Conservation (phyloP, 2,329 filamentous ascomycete species). For the Lecanicillium sp. region DNA sequence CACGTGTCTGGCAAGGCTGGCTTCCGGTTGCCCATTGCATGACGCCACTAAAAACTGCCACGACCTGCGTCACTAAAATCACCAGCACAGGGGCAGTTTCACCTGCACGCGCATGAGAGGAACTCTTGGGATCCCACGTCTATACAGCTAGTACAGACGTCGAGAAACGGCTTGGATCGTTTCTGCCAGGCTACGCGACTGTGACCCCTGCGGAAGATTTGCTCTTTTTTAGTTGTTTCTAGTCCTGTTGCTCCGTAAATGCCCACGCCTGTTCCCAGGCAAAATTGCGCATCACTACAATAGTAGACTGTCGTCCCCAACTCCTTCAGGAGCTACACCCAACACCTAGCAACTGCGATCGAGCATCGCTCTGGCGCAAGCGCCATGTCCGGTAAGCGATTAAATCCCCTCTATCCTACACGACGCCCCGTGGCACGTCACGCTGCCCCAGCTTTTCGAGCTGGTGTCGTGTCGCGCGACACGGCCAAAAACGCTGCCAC, state of each 20-base stretch:
- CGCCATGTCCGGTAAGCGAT: slow-evolving; percentile 10
- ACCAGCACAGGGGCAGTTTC: slow-evolving; percentile 8
- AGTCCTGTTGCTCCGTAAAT: slow-evolving; percentile 8
- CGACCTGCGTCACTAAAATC: slow-evolving; percentile 25
- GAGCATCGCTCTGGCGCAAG: background rate
- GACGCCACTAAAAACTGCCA: background rate
- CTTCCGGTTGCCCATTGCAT: background rate
- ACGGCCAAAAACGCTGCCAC: slow-evolving; percentile 4
- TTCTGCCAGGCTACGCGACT: slow-evolving; percentile 2
- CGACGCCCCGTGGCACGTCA: background rate
- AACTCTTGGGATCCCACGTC: too few relatives aligned
- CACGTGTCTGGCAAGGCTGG: background rate
- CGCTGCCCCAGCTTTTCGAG: background rate
- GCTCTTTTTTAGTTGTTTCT: slow-evolving; percentile 8
- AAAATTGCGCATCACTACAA: slow-evolving; percentile 4
- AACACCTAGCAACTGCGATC: background rate
- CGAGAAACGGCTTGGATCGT: slow-evolving; percentile 3
- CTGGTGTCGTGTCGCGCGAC: slow-evolving; percentile 5
- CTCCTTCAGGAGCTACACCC: background rate
- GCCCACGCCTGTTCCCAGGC: slow-evolving; percentile 1
- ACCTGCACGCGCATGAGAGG: background rate
- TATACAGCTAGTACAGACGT: too few relatives aligned
- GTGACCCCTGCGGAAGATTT: too few relatives aligned
- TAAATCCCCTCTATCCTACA: background rate
- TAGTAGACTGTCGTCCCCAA: slow-evolving; percentile 5